Evolutionary conservation across 73 alveolate genomes (phyloP).

Genomic region (Stentor coeruleus): DNA sequence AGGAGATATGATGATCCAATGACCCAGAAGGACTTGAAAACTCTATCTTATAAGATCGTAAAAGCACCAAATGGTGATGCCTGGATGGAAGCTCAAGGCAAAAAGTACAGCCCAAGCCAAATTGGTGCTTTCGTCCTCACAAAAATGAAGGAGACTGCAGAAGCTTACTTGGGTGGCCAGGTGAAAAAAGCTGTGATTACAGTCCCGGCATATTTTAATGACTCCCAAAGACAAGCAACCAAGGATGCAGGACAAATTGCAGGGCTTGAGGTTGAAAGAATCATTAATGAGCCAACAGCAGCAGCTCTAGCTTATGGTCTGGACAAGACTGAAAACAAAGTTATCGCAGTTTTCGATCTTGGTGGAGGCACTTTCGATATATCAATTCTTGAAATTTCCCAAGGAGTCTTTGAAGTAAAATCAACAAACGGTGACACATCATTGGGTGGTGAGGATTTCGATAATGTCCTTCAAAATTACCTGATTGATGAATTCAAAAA

Average conservation of each 20-base stretch:
- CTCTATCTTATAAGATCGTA: slow-evolving; percentile 53
- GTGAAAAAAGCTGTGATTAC: slow-evolving; percentile 87
- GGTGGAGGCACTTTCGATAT: slow-evolving; percentile 95
- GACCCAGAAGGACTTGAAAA: slow-evolving; percentile 50
- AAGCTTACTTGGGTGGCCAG: slow-evolving; percentile 68
- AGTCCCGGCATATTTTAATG: slow-evolving; percentile 90
- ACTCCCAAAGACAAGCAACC: slow-evolving; percentile 94
- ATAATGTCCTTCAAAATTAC: slow-evolving; percentile 54
- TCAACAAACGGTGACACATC: slow-evolving; percentile 96
- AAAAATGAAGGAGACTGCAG: slow-evolving; percentile 80
- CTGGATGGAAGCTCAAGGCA: slow-evolving; percentile 23
- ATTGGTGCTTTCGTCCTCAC: slow-evolving; percentile 54
- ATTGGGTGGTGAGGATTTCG: slow-evolving; percentile 98
- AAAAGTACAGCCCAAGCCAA: slow-evolving; percentile 11
- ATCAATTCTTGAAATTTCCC: slow-evolving; percentile 79
- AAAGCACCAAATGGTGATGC: slow-evolving; percentile 52
- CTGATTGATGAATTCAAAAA: slow-evolving; percentile 74
- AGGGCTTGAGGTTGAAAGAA: slow-evolving; percentile 88
- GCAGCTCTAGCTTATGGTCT: slow-evolving; percentile 97
- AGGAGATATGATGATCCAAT: slow-evolving; percentile 57
- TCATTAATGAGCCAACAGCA: slow-evolving; percentile 99
- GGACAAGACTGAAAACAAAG: slow-evolving; percentile 80
- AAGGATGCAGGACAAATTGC: slow-evolving; percentile 94
- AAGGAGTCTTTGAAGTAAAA: slow-evolving; percentile 96
- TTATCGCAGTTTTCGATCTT: slow-evolving; percentile 88